Base-by-base conservation (phyloP, 2,329 filamentous ascomycete species). In the Onygenales sp. region DNA sequence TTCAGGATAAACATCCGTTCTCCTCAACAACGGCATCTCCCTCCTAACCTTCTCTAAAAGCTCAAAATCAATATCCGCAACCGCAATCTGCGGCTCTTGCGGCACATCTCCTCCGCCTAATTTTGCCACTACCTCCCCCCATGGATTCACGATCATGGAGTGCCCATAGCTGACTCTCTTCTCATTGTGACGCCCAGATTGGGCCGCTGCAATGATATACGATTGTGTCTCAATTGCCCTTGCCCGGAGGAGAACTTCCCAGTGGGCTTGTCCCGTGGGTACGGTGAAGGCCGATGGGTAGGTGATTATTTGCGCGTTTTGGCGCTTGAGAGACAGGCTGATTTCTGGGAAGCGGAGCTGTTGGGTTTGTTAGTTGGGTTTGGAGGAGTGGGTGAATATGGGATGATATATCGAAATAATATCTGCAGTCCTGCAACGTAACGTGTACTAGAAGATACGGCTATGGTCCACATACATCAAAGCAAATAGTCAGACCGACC, bases 241-340 rank as follows among this genome's bases (percentile, higher is more conserved):
- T 3, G 89, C 84, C 32, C 87, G 77, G 11, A 96, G 74, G 5
- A 97, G 72, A 2, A 82, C 76, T 63, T 89, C 83, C 92, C 92
- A 97, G 71, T 96, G 92, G 1, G 87, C 87, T 54, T 76, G 78
- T 0, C 92, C 92, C 0, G 92, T 96, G 1, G 86, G 83, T 0
- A 94, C 79, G 0, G 91, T 95, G 65, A 96, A 97, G 3, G 92
- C 92, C 5, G 87, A 92, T 0, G 92, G 92, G 65, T 92, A 96
- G 0, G 89, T 83, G 49, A 96, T 74, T 51, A 95, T 74, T 57
- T 95, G 83, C 1, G 89, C 89, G 21, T 79, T 75, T 53, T 82
- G 79, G 6, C 80, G 72, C 32, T 81, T 80, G 14, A 95, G 77
- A 1, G 82, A 77, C 8, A 93, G 69, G 0, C 82, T 80, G 7